These are phyloP conservation scores for Kwoniella shandongensis DNA, from an alignment of 768 basidiomycete genomes.

Conservation along the genomic window DNA sequence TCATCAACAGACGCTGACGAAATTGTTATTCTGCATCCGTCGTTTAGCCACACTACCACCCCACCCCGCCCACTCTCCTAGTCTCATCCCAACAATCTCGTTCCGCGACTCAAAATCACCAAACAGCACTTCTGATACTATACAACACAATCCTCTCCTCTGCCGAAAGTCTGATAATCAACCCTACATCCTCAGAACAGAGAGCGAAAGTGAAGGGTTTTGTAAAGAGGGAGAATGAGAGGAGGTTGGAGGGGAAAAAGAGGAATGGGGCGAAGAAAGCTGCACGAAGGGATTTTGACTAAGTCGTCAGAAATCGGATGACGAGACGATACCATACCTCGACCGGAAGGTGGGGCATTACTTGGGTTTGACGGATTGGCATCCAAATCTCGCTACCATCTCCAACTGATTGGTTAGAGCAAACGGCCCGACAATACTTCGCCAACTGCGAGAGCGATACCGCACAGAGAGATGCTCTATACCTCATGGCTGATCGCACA, in stretches of 20 bases:
- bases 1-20: too few species aligned
- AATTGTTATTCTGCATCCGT: background rate
- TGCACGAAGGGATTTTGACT: conserved; percentile 14
- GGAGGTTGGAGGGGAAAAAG: conserved; percentile 33
- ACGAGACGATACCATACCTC: too few species aligned
- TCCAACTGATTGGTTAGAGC: too few species aligned
- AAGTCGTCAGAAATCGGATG: too few species aligned
- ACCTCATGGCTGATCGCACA: too few species aligned
- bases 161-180: conserved; percentile 29
- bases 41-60: conserved; percentile 42
- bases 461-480: too few species aligned
- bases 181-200: conserved; percentile 39
- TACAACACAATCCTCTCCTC: conserved; percentile 34
- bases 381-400: too few species aligned
- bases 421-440: too few species aligned
- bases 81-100: conserved; percentile 40
- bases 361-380: too few species aligned
- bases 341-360: too few species aligned
- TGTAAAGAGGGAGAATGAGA: conserved; percentile 29
- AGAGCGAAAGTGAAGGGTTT: conserved; percentile 31
- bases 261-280: conserved; percentile 17
- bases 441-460: too few species aligned
- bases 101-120: conserved; percentile 37
- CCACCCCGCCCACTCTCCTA: conserved; percentile 37
- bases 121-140: conserved; percentile 27